Conservation (phyloP, 1,284 basidiomycete species). For the Irpex sp. region DNA sequence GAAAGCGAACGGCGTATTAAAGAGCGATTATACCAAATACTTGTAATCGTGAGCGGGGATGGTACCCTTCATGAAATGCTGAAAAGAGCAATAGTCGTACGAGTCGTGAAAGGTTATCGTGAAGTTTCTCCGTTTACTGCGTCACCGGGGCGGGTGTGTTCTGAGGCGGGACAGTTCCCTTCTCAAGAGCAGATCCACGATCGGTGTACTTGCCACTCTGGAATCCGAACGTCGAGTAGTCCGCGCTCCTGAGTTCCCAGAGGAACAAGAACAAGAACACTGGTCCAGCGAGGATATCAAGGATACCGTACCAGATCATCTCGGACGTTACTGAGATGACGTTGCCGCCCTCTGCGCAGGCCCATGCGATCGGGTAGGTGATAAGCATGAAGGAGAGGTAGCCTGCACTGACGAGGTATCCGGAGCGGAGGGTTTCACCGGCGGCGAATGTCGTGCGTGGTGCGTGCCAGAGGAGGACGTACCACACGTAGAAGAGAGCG, state of each 20-base stretch:
- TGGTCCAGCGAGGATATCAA: conserved; percentile 55
- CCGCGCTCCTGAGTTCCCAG: conserved; percentile 22
- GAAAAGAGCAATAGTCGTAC: conserved; percentile 1
- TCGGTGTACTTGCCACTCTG: conserved; percentile 27
- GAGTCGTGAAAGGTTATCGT: neutral
- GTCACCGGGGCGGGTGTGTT: neutral
- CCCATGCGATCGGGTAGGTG: conserved; percentile 49
- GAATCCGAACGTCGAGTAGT: conserved; percentile 23
- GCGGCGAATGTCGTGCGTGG: conserved; percentile 33
- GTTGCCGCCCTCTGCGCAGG: conserved; percentile 44
- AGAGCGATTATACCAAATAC: neutral
- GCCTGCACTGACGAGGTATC: conserved; percentile 37
- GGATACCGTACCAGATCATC: conserved; percentile 57
- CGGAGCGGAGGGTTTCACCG: conserved; percentile 32
- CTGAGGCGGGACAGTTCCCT: neutral
- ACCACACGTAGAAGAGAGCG: conserved; percentile 48
- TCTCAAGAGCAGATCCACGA: conserved; percentile 4
- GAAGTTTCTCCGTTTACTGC: neutral
- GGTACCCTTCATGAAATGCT: neutral
- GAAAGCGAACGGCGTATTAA: neutral
- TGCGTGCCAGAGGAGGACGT: conserved; percentile 26
- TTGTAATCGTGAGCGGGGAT: neutral
- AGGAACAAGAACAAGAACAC: conserved; percentile 37
- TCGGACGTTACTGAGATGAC: conserved; percentile 38
- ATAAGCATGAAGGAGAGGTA: conserved; percentile 48